Base-by-base conservation (phyloP, 768 basidiomycete genomes). In the Boletellus emodensis region DNA sequence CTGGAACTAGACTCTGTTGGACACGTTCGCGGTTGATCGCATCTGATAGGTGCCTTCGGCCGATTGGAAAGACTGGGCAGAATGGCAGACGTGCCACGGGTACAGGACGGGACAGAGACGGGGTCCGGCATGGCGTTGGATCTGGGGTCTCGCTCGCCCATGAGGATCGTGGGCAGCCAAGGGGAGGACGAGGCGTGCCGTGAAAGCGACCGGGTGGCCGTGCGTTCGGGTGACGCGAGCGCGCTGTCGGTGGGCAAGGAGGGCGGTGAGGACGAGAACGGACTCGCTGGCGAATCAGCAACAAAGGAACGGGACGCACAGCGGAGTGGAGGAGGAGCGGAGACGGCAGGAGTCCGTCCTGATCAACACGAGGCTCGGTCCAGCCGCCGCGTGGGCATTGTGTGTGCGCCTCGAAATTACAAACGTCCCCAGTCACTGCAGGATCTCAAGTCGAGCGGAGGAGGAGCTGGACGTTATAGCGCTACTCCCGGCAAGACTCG, bases 301-400 rank as follows among this genome's bases (percentile, higher is more conserved):
- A 30, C 22, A 6, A 20, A 42, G 32, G 45, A 42, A 46, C 7
- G 30, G 39, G 40, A 15, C 18, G 37, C 40, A 28, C 43, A 41
- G 45, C 51, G 46, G 42, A 49, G 38, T 47, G 61, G 50, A 49
- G 52, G 51, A 61, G 59, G 53, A 18, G 54, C 56, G 56, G 61
- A 58, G 54, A 53, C 56, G 48, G 51, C 28, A 20, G 41, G 22
- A 18, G 17, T 47, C 59, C 56, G 52, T 50, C 51, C 53, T 49
- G 54, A 59, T 53, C 61, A 64, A 58, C 63, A 59, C 44, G 59
- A 53, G 62, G 56, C 75, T 74, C 75, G 71, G 66, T 71, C 72
- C 49, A 49, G 40, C 49, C 61, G 62, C 72, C 76, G 74, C 76
- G 72, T 77, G 76, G 67, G 68, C 49, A 61, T 67, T 48, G 63